Percentiles rank a stretch among this genome's conserved stretches.
Conservation (phyloP, 75 land plant species). For the Pinus taeda region DNA sequence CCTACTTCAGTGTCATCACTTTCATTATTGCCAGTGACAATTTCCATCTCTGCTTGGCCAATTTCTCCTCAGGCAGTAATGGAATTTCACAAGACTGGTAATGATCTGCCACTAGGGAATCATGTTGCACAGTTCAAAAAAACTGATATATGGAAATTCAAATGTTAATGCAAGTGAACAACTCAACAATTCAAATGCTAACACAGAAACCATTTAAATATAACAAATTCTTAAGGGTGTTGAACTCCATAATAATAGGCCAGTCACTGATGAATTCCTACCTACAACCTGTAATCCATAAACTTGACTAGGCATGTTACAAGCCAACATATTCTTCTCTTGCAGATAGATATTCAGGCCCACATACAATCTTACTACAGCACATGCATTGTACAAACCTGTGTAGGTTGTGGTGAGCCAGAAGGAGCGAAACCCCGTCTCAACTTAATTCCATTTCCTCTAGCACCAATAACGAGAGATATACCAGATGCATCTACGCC, state of each 20-base stretch:
- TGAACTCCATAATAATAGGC: neutral
- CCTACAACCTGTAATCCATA: neutral
- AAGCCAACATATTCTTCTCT: neutral
- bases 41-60: too few species aligned
- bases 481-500: constrained; percentile 71
- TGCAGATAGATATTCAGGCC: neutral
- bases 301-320: neutral
- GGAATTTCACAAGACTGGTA: too few species aligned
- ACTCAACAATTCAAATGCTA: neutral
- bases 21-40: too few species aligned
- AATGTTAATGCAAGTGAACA: neutral
- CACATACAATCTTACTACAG: neutral
- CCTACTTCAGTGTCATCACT: too few species aligned
- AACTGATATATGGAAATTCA: neutral
- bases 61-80: too few species aligned
- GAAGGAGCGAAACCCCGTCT: constrained; percentile 89
- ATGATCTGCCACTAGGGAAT: too few species aligned
- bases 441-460: constrained; percentile 68
- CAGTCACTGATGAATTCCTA: neutral
- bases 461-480: constrained; percentile 45
- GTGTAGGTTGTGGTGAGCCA: constrained; percentile 66
- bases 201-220: too few species aligned
- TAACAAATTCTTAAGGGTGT: neutral
- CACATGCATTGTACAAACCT: constrained; percentile 31
- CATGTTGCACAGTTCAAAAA: too few species aligned